Conservation (phyloP, 148 eudicot species). For the Dysphania ambrosioides region DNA sequence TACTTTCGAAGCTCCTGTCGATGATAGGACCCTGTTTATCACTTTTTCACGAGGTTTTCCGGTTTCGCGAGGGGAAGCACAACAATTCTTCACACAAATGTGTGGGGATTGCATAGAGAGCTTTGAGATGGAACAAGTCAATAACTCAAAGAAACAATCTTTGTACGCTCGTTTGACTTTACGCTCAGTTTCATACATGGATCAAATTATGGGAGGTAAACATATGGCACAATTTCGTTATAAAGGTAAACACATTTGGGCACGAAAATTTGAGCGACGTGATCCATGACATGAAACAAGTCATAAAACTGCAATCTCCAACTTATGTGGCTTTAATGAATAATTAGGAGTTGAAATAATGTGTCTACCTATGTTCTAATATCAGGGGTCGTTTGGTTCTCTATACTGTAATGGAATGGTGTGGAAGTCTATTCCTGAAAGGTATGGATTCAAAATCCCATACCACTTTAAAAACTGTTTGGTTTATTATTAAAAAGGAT, state of each 20-base stretch:
- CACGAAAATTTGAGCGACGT: conserved; percentile 35
- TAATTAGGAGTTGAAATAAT: too few relatives aligned
- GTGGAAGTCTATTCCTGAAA: too few relatives aligned
- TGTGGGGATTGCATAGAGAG: conserved; percentile 37
- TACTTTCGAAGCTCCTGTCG: conserved; percentile 22
- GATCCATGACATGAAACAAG: conserved; percentile 15
- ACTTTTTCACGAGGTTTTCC: conserved; percentile 43
- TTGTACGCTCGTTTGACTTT: conserved; percentile 33
- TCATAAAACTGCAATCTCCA: too few relatives aligned
- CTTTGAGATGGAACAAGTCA: conserved; percentile 21
- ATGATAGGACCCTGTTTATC: conserved; percentile 37
- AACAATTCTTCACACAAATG: conserved; percentile 21
- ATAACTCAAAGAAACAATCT: conserved; percentile 16
- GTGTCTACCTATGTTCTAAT: too few relatives aligned
- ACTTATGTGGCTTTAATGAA: too few relatives aligned
- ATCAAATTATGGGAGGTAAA: conserved; percentile 29
- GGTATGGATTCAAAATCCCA: too few relatives aligned
- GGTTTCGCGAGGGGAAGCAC: conserved; percentile 28
- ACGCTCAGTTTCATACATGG: conserved; percentile 19
- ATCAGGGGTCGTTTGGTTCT: too few relatives aligned
- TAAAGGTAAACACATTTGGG: conserved; percentile 46
- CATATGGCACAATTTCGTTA: conserved; percentile 26
- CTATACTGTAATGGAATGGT: too few relatives aligned
- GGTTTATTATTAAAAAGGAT: too few relatives aligned
- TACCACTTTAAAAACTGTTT: too few relatives aligned